Conservation (phyloP, 441 rosid species). For the Pelargonium fulgidum region DNA sequence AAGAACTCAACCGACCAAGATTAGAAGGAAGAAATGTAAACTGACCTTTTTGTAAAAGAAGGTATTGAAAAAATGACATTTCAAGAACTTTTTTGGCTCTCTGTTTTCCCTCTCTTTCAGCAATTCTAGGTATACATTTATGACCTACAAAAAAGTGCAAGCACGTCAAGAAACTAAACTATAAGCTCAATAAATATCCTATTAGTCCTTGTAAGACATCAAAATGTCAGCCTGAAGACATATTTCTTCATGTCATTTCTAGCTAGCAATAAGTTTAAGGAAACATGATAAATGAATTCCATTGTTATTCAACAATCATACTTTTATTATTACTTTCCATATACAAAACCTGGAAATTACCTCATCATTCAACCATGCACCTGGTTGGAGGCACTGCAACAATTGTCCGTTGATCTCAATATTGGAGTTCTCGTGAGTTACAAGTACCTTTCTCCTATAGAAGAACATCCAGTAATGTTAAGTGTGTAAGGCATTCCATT, state of each 20-base stretch:
- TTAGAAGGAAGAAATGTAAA: conserved; percentile 11
- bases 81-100: conserved; percentile 65
- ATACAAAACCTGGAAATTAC: conserved; percentile 27
- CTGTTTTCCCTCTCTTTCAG: conserved; percentile 88
- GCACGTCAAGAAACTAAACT: conserved; percentile 18
- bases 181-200: not conserved
- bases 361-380: conserved; percentile 97
- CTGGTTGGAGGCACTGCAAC: conserved; percentile 65
- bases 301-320: not conserved
- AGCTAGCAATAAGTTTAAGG: not conserved
- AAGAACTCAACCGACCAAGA: not conserved
- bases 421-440: conserved; percentile 43
- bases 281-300: not conserved
- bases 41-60: conserved; percentile 86
- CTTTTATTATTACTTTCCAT: not conserved
- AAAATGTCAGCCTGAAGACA: conserved; percentile 6
- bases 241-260: conserved; percentile 9
- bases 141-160: conserved; percentile 50
- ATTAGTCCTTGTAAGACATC: not conserved
- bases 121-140: conserved; percentile 76
- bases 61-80: conserved; percentile 85
- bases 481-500: not conserved
- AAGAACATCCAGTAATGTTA: conserved; percentile 9
- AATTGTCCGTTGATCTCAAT: conserved; percentile 67
- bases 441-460: conserved; percentile 48